Evolutionary conservation across 768 basidiomycete species (phyloP), one percentile per base, ranked within the genome.

Genomic region (Fomitopsis pulvina): DNA sequence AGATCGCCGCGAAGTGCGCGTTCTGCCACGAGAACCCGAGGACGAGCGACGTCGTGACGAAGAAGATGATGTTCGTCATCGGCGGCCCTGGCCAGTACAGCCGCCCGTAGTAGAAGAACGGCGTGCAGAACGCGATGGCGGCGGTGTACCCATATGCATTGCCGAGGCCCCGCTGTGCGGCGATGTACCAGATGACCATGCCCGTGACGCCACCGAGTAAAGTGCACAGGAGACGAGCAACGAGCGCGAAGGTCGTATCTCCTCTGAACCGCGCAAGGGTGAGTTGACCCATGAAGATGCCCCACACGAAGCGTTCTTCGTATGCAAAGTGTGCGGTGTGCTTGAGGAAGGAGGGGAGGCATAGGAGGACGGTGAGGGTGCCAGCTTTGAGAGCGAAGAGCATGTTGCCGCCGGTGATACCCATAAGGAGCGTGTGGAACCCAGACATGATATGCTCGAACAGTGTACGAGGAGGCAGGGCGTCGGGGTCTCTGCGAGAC

Each of bases 1-100:
- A 78, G 6, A 57, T 67, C n/a, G 69, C 29, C 2, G 59, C 21
- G 28, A 80, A 64, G 55, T 79, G 74, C 0, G 70, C 65, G 62
- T 85, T 79, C 62, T 83, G 76, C 65, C 84, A 87, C 9, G 85
- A 88, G 63, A 83, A 88, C 2, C 86, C 87, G 37, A 87, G 59
- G 0, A 88, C 86, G 68, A 88, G 62, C 24, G 71, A 70, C 11
- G 71, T 57, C 1, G 86, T 89, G 7, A 85, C 76, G 57, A 80
- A 81, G 59, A 82, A 77, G 20, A 88, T 77, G 26, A 87, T 69
- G 46, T 81, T 81, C n/a, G 78, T 81, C 73, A 90, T 78, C 0
- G 84, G 82, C 1, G 81, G 73, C 9, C 79, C 81, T 0, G 88
- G 85, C 74, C 78, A 86, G 64, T 90, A 86, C 18, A 90, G 63